Conservation (phyloP, 2,329 filamentous ascomycete genomes). For the Ophioceras dolichostomum region DNA sequence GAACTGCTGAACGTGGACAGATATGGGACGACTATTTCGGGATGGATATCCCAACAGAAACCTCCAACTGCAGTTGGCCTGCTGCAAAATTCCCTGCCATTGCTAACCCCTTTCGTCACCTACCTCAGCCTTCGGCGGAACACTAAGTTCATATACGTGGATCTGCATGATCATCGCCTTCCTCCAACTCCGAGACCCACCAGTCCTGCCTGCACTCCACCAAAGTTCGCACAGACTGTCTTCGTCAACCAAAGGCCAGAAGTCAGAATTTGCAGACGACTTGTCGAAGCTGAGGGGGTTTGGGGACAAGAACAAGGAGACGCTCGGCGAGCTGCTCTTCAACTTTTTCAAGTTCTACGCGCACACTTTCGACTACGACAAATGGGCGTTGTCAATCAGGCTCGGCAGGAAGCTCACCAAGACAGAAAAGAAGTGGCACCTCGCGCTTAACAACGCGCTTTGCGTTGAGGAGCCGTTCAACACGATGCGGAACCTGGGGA, state of each 20-base stretch:
- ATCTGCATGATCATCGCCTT: slow-evolving; percentile 98
- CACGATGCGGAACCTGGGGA: slow-evolving; percentile 74
- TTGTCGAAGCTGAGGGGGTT: slow-evolving; percentile 61
- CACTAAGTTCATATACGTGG: slow-evolving; percentile 97
- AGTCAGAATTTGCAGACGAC: slow-evolving; percentile 79
- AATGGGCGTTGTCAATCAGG: slow-evolving; percentile 72
- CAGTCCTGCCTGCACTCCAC: slow-evolving; percentile 77
- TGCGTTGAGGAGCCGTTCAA: slow-evolving; percentile 98
- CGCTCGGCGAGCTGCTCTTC: slow-evolving; percentile 77
- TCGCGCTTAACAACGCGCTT: slow-evolving; percentile 66
- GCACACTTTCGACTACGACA: slow-evolving; percentile 84
- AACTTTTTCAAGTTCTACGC: slow-evolving; percentile 93
- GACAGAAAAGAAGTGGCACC: slow-evolving; percentile 79
- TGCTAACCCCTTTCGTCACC: slow-evolving; percentile 3
- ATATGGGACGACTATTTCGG: no score
- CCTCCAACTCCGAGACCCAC: slow-evolving; percentile 73
- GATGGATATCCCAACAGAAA: not conserved
- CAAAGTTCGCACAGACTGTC: slow-evolving; percentile 53
- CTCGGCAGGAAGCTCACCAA: slow-evolving; percentile 69
- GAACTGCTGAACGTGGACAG: no score
- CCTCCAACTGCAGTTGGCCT: no score
- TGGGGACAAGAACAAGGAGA: slow-evolving; percentile 69
- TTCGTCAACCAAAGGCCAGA: slow-evolving; percentile 48
- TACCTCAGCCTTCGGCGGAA: slow-evolving; percentile 69
- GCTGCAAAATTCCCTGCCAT: not conserved